Evolutionary conservation across 371 early-diverging fungal species (phyloP).

Genomic region (Circinella minor): DNA sequence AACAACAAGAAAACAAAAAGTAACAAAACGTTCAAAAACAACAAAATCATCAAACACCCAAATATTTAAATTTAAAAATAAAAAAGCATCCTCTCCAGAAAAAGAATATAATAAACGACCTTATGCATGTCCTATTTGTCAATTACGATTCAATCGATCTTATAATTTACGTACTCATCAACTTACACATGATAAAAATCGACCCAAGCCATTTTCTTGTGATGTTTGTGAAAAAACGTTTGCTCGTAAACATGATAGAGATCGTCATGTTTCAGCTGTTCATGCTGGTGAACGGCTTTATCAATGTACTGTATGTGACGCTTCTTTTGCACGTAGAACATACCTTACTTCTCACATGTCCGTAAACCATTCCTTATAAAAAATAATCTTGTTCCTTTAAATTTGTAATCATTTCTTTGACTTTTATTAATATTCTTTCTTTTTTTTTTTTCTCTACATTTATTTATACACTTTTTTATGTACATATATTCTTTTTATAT

Average conservation of each 20-base stretch:
- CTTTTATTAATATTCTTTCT: too few relatives aligned
- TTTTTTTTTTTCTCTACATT: too few relatives aligned
- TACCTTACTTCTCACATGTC: neutral
- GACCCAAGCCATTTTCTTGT: slow-evolving; percentile 68
- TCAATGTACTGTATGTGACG: slow-evolving; percentile 55
- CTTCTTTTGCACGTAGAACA: slow-evolving; percentile 60
- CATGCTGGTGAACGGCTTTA: slow-evolving; percentile 60
- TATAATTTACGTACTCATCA: slow-evolving; percentile 76
- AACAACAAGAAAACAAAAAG: neutral
- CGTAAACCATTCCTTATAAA: neutral
- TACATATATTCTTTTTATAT: too few relatives aligned
- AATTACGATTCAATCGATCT: slow-evolving; percentile 62
- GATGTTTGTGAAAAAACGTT: slow-evolving; percentile 56
- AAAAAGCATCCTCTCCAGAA: too few relatives aligned
- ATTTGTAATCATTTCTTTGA: too few relatives aligned
- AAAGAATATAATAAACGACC: neutral
- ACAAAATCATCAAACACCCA: too few relatives aligned
- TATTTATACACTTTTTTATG: too few relatives aligned
- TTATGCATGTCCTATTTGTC: slow-evolving; percentile 55
- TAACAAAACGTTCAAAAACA: neutral
- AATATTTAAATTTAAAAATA: too few relatives aligned
- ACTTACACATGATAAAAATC: slow-evolving; percentile 69
- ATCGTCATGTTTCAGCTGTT: slow-evolving; percentile 71
- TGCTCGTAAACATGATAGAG: slow-evolving; percentile 72
- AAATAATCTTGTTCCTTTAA: too few relatives aligned